Percentiles rank a stretch among this genome's conserved stretches.
These are phyloP conservation scores for Ascochyta clinopodiicola DNA, from an alignment of 2,329 filamentous ascomycete species.

Conservation along the genomic window DNA sequence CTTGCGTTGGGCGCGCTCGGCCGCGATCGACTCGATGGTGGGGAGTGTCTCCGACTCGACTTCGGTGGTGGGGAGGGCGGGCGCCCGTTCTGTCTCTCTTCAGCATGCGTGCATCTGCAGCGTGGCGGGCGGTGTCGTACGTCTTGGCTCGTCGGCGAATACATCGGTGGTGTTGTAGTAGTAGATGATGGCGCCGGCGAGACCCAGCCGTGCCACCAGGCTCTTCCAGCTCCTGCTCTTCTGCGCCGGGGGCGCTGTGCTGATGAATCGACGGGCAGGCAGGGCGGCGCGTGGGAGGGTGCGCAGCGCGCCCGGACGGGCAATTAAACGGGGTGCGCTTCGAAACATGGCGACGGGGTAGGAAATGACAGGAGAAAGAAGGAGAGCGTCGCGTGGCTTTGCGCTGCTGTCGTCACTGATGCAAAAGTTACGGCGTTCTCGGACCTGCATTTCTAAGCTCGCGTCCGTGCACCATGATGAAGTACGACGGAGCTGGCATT, in stretches of 20 bases:
- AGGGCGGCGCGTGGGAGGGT: conserved; percentile 29
- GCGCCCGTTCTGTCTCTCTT: conserved; percentile 26
- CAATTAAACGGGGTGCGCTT: conserved; percentile 55
- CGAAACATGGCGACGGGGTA: conserved; percentile 58
- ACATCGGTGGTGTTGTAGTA: conserved; percentile 91
- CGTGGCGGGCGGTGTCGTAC: conserved; percentile 59
- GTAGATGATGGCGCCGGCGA: conserved; percentile 80
- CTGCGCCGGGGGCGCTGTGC: conserved; percentile 64
- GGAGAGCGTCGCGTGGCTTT: conserved; percentile 18
- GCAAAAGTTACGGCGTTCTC: conserved; percentile 16
- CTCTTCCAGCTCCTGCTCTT: conserved; percentile 85
- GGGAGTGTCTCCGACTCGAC: conserved; percentile 50
- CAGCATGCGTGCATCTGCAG: neutral
- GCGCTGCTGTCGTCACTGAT: conserved; percentile 7
- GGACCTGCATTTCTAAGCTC: conserved; percentile 17
- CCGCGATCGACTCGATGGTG: conserved; percentile 54
- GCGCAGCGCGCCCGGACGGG: conserved; percentile 39
- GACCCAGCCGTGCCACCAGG: conserved; percentile 72
- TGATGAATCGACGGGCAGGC: conserved; percentile 61
- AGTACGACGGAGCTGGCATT: too few relatives aligned
- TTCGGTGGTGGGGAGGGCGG: conserved; percentile 49
- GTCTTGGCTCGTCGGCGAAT: conserved; percentile 81
- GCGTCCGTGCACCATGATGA: neutral
- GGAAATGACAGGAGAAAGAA: conserved; percentile 22
- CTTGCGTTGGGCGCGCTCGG: conserved; percentile 49